Conservation (phyloP, 805 yeast species). For the Pichia occidentalis region DNA sequence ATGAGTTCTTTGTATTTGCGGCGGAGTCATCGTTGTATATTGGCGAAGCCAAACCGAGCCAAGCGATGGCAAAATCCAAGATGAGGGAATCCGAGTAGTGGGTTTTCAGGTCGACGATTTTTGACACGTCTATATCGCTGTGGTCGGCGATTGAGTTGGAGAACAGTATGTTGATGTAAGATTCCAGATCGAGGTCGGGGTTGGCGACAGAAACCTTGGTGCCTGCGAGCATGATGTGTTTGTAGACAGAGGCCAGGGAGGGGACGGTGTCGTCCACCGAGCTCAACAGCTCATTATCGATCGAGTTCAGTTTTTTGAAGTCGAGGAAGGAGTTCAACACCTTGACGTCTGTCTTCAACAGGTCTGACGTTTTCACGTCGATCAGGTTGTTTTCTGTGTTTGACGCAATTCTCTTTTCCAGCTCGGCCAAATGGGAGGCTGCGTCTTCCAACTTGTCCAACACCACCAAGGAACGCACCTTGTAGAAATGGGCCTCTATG, state of each 20-base stretch:
- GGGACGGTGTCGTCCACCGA: constrained; percentile 19
- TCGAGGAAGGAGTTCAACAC: constrained; percentile 3
- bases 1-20: constrained; percentile 40
- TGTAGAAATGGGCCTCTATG: constrained; percentile 22
- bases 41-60: constrained; percentile 35
- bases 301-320: constrained; percentile 4
- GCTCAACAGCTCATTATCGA: constrained; percentile 3
- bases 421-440: not conserved
- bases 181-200: constrained; percentile 22
- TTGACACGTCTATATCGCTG: constrained; percentile 22
- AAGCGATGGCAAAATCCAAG: constrained; percentile 73
- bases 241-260: constrained; percentile 24
- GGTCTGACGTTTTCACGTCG: constrained; percentile 5
- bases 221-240: constrained; percentile 9
- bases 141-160: constrained; percentile 40
- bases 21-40: constrained; percentile 28
- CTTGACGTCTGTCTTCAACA: constrained; percentile 5
- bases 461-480: constrained; percentile 18
- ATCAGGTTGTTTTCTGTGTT: constrained; percentile 2
- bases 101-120: constrained; percentile 36
- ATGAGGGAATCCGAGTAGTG: constrained; percentile 68
- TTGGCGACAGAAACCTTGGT: not conserved
- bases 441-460: constrained; percentile 2
- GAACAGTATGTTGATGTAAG: constrained; percentile 35
- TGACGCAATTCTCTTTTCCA: not conserved